Conservation (phyloP, 2,329 filamentous ascomycete genomes). For the Metarhizium robertsii region DNA sequence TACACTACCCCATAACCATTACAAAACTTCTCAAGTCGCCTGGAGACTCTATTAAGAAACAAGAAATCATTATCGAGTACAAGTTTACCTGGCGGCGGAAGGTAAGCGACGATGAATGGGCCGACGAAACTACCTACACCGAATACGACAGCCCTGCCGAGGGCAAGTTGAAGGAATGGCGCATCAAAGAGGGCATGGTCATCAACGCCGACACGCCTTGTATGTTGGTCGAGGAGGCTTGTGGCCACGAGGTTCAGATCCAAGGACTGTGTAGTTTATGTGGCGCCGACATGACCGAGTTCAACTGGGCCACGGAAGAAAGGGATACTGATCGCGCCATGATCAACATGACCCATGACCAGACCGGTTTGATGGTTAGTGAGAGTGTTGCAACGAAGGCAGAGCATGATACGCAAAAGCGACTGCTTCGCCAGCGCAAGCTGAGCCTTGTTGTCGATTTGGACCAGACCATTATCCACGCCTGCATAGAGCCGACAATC, state of each 20-base stretch:
- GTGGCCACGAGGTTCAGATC: slow-evolving; percentile 84
- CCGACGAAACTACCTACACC: slow-evolving; percentile 58
- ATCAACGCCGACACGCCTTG: slow-evolving; percentile 49
- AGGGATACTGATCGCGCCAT: slow-evolving; percentile 77
- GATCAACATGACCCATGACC: slow-evolving; percentile 92
- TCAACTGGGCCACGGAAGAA: slow-evolving; percentile 72
- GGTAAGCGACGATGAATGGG: slow-evolving; percentile 55
- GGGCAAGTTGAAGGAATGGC: slow-evolving; percentile 70
- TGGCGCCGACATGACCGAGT: slow-evolving; percentile 91
- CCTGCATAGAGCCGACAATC: slow-evolving; percentile 91
- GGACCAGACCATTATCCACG: slow-evolving; percentile 97
- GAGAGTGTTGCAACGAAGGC: slow-evolving; percentile 68
- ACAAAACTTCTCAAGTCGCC: slow-evolving; percentile 70
- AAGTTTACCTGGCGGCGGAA: slow-evolving; percentile 72
- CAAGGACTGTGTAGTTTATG: slow-evolving; percentile 85
- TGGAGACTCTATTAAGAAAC: slow-evolving; percentile 65
- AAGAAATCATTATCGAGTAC: slow-evolving; percentile 78
- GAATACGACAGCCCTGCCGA: slow-evolving; percentile 79
- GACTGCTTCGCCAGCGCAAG: slow-evolving; percentile 71
- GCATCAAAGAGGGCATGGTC: slow-evolving; percentile 57
- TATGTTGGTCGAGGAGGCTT: slow-evolving; percentile 81
- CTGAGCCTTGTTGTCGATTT: slow-evolving; percentile 92
- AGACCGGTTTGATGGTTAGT: slow-evolving; percentile 79
- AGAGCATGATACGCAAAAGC: slow-evolving; percentile 78
- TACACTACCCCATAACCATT: slow-evolving; percentile 91